Conservation (phyloP, 208 protist genomes). For the Porcisia deanei region DNA sequence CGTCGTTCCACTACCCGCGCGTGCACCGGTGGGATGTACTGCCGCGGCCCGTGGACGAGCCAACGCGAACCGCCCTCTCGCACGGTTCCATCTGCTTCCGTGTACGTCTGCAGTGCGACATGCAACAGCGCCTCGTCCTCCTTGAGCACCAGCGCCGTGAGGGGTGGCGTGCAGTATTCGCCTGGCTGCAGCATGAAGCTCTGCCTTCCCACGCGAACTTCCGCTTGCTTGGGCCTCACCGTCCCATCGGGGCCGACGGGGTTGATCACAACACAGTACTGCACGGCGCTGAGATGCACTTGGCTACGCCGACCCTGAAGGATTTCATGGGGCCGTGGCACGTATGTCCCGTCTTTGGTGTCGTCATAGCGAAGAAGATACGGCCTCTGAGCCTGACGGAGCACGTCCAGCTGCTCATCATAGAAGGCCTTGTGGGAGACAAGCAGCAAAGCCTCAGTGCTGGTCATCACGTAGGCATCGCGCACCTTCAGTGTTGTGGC, state of each 20-base stretch:
- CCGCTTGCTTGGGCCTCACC: constrained; percentile 69
- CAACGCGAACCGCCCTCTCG: constrained; percentile 75
- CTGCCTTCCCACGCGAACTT: constrained; percentile 82
- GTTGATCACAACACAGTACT: constrained; percentile 92
- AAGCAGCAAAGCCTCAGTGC: constrained; percentile 50
- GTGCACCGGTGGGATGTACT: constrained; percentile 91
- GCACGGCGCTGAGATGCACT: constrained; percentile 62
- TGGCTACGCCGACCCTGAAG: constrained; percentile 32
- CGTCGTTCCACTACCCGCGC: constrained; percentile 92
- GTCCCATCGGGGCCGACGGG: constrained; percentile 69
- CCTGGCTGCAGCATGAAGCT: constrained; percentile 76
- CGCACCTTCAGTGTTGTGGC: constrained; percentile 24
- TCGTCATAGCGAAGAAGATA: constrained; percentile 89
- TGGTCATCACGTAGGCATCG: constrained; percentile 37
- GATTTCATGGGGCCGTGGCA: constrained; percentile 67
- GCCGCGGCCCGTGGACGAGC: constrained; percentile 93
- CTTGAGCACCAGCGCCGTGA: constrained; percentile 74
- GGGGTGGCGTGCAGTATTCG: constrained; percentile 38
- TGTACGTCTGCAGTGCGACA: constrained; percentile 22
- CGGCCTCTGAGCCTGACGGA: constrained; percentile 64
- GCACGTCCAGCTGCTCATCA: constrained; percentile 71
- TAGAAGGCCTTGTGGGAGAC: constrained; percentile 33
- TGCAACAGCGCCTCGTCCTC: constrained; percentile 37
- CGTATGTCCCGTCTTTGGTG: constrained; percentile 44
- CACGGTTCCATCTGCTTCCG: constrained; percentile 8